phyloP scores from a whole-genome alignment of 164 flowering plant species.

The Cinnamomum chago region DNA sequence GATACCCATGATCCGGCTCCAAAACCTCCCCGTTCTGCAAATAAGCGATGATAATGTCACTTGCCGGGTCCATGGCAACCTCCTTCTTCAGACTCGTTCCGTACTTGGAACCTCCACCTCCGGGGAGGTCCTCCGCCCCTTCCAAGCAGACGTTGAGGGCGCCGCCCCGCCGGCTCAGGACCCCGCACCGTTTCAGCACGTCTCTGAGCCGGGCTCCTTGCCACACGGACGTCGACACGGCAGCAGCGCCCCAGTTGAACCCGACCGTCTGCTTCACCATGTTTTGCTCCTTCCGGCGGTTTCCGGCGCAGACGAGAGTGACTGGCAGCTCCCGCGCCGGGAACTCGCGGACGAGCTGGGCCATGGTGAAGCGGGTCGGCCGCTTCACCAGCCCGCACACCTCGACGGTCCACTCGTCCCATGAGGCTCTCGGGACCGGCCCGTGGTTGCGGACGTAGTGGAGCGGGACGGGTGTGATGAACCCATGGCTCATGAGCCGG shows the following conservation, averaged over 20 bases:
- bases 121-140: conserved; percentile 91
- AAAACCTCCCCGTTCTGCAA: conserved; percentile 88
- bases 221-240: conserved; percentile 86
- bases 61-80: conserved; percentile 71
- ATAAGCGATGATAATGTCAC: conserved; percentile 82
- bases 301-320: conserved; percentile 92
- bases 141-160: conserved; percentile 86
- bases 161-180: conserved; percentile 43
- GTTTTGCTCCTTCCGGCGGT: conserved; percentile 92
- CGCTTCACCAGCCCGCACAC: conserved; percentile 68
- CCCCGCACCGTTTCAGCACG: conserved; percentile 67
- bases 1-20: conserved; percentile 88
- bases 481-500: conserved; percentile 86
- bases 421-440: conserved; percentile 57
- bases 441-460: conserved; percentile 99
- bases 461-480: conserved; percentile 86
- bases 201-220: conserved; percentile 62
- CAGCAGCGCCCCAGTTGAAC: conserved; percentile 96
- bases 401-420: conserved; percentile 87
- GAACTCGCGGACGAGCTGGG: conserved; percentile 63
- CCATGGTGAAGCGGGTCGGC: conserved; percentile 69
- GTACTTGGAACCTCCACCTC: conserved; percentile 96
- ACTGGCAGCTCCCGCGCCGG: conserved; percentile 62
- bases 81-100: conserved; percentile 71
- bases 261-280: conserved; percentile 83